A percentile compares a stretch with the other conserved stretches of the same genome.
These are phyloP conservation scores for Adansonia gregorii DNA, from an alignment of 441 rosid species.

Conservation along the genomic window DNA sequence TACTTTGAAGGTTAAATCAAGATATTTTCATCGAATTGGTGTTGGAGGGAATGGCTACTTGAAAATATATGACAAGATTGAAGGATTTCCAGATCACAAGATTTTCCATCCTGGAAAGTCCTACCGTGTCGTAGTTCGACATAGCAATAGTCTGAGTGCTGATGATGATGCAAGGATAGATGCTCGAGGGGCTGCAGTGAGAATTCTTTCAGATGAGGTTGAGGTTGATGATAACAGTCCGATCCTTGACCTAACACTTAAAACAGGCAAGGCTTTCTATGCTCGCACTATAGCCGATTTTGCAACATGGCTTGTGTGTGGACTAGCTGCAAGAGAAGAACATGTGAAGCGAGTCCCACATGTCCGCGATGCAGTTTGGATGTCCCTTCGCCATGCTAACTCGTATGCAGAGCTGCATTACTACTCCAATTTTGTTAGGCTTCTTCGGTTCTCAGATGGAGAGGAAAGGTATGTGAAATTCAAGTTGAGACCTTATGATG, in stretches of 20 bases:
- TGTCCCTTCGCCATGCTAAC: constrained; percentile 57
- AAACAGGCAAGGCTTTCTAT: constrained; percentile 75
- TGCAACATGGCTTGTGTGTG: constrained; percentile 74
- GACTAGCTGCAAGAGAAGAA: constrained; percentile 68
- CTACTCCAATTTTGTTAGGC: constrained; percentile 66
- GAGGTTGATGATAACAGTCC: constrained; percentile 29
- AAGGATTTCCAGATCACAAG: constrained; percentile 54
- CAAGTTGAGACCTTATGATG: constrained; percentile 58
- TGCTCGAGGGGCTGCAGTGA: constrained; percentile 66
- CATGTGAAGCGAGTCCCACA: constrained; percentile 64
- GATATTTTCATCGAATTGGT: constrained; percentile 76
- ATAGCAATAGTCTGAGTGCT: constrained; percentile 75
- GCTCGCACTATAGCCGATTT: constrained; percentile 71
- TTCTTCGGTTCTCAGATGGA: constrained; percentile 57
- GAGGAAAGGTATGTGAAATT: constrained; percentile 68
- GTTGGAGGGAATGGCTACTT: constrained; percentile 58
- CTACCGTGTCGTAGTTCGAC: constrained; percentile 57
- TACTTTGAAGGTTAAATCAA: constrained; percentile 63
- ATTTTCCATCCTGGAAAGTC: constrained; percentile 56
- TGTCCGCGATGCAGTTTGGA: constrained; percentile 72
- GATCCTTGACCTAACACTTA: constrained; percentile 65
- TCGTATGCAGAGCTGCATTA: constrained; percentile 62
- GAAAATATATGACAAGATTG: constrained; percentile 48
- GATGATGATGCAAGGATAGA: constrained; percentile 77
- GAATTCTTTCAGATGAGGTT: constrained; percentile 50